Percentiles rank a stretch among this genome's conserved stretches.
Evolutionary conservation across 2,329 filamentous ascomycete species (phyloP).

Genomic region (Talaromyces verruculosus): DNA sequence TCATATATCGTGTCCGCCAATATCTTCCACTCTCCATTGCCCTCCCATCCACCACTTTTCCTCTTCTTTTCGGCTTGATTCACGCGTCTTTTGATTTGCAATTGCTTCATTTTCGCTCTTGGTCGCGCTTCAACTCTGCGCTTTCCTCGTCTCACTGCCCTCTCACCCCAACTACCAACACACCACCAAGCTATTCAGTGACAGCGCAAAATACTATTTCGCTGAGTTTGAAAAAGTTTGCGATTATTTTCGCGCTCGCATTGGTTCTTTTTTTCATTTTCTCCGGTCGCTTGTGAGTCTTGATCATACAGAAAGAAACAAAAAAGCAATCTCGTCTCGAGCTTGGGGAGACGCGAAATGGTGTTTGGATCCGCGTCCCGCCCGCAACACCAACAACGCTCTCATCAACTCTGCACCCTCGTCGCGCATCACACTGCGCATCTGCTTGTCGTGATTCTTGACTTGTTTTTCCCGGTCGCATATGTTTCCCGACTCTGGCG

Average conservation of each 20-base stretch:
- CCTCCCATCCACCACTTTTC: slow-evolving; percentile 22
- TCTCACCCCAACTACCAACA: slow-evolving; percentile 18
- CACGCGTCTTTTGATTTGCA: slow-evolving; percentile 28
- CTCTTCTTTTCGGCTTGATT: slow-evolving; percentile 19
- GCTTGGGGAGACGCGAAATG: slow-evolving; percentile 19
- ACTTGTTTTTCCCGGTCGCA: slow-evolving; percentile 19
- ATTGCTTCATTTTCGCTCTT: slow-evolving; percentile 27
- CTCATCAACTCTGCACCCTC: slow-evolving; percentile 1
- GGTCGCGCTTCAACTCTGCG: slow-evolving; percentile 25
- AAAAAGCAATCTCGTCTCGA: not conserved
- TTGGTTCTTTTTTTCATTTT: not conserved
- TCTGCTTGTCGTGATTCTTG: slow-evolving; percentile 8
- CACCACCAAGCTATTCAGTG: not conserved
- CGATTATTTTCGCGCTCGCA: not conserved
- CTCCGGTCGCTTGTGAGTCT: not conserved
- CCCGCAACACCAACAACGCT: slow-evolving; percentile 9
- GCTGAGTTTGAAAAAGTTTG: not conserved
- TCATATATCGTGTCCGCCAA: slow-evolving; percentile 23
- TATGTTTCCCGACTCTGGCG: slow-evolving; percentile 2
- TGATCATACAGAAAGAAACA: not conserved
- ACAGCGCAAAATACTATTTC: slow-evolving; percentile 9
- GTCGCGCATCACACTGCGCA: slow-evolving; percentile 10
- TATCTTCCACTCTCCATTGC: slow-evolving; percentile 30
- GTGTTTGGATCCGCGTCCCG: slow-evolving; percentile 22
- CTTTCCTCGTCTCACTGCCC: slow-evolving; percentile 1